A percentile compares a stretch with the other conserved stretches of the same genome.
phyloP scores from a whole-genome alignment of 306 rosid species.

The Lathyrus oleraceus region DNA sequence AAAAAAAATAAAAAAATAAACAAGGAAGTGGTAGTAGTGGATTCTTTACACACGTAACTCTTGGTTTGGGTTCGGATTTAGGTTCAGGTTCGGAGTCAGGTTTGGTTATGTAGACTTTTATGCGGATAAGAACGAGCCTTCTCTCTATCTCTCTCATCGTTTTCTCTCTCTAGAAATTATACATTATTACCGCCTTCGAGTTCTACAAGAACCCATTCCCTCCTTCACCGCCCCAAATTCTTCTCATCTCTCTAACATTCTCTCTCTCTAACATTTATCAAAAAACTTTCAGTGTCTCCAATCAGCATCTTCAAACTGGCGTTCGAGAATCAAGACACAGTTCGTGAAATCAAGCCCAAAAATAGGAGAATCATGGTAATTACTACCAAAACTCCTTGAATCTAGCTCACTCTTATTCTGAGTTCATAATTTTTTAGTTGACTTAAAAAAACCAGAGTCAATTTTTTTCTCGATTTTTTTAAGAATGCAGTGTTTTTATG shows the following conservation, averaged over 20 bases:
- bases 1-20: slow-evolving; percentile 22
- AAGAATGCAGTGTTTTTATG: slow-evolving; percentile 17
- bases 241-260: not conserved
- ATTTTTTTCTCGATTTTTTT: not conserved
- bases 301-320: slow-evolving; percentile 63
- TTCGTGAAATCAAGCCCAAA: slow-evolving; percentile 83
- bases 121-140: slow-evolving; percentile 72
- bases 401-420: not conserved
- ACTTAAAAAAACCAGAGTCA: not conserved
- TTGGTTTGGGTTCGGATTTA: slow-evolving; percentile 15
- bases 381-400: not conserved
- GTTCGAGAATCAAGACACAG: slow-evolving; percentile 69
- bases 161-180: slow-evolving; percentile 37
- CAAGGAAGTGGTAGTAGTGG: not conserved
- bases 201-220: slow-evolving; percentile 64
- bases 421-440: not conserved
- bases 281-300: not conserved
- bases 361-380: slow-evolving; percentile 81
- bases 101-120: slow-evolving; percentile 53
- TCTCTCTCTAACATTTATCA: slow-evolving; percentile 34
- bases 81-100: slow-evolving; percentile 30
- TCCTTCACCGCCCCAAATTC: slow-evolving; percentile 53
- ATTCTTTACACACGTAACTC: slow-evolving; percentile 37
- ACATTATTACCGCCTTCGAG: slow-evolving; percentile 42
- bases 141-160: slow-evolving; percentile 17